Evolutionary conservation across 306 rosid species (phyloP).

Genomic region (Myrica gale): DNA sequence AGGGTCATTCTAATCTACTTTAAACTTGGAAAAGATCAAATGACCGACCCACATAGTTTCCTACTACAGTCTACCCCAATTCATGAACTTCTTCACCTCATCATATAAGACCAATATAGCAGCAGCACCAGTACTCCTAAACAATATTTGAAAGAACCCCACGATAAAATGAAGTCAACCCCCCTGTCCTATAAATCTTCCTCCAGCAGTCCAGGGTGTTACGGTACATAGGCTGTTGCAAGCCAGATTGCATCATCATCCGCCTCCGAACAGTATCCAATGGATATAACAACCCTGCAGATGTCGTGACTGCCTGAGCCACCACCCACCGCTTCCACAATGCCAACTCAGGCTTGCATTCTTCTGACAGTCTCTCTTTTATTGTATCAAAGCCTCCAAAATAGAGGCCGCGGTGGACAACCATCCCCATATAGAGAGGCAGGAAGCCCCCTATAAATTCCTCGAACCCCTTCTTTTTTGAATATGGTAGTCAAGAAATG

Average conservation of each 20-base stretch:
- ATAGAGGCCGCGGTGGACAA: constrained; percentile 84
- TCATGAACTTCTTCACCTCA: constrained; percentile 79
- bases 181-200: constrained; percentile 68
- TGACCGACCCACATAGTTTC: neutral
- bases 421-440: constrained; percentile 92
- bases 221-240: constrained; percentile 56
- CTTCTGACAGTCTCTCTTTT: constrained; percentile 48
- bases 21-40: constrained; percentile 29
- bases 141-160: constrained; percentile 79
- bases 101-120: constrained; percentile 93
- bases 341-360: constrained; percentile 48
- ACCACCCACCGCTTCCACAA: constrained; percentile 85
- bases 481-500: constrained; percentile 72
- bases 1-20: constrained; percentile 21
- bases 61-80: constrained; percentile 58
- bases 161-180: constrained; percentile 82
- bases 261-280: constrained; percentile 91
- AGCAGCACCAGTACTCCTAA: constrained; percentile 90
- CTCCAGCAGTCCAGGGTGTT: constrained; percentile 84
- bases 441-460: constrained; percentile 88
- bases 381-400: constrained; percentile 93
- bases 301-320: constrained; percentile 92
- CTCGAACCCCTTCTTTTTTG: constrained; percentile 61
- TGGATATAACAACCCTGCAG: constrained; percentile 90
- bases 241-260: constrained; percentile 99